Evolutionary conservation across 352 stramenopile genomes (phyloP).

Genomic region (Phytopythium helicoides): DNA sequence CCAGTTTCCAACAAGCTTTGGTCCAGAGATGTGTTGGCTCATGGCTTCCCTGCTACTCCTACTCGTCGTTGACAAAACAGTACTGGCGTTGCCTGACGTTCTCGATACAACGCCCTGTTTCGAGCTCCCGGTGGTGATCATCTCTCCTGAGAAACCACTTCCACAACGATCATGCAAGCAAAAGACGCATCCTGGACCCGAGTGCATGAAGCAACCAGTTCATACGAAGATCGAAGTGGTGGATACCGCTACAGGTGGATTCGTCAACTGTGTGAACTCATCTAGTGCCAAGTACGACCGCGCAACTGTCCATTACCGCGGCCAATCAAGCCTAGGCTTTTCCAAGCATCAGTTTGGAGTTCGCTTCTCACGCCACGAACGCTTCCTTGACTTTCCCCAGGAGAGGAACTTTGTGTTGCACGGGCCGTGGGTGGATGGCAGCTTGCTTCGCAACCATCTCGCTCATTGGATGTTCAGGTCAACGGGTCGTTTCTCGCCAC

Average conservation of each 20-base stretch:
- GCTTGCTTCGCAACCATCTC: slow-evolving; percentile 54
- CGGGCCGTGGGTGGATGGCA: slow-evolving; percentile 48
- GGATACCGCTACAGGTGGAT: slow-evolving; percentile 22
- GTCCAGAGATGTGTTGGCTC: too few species aligned
- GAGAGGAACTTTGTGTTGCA: slow-evolving; percentile 52
- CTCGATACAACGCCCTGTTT: too few species aligned
- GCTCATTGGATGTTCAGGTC: slow-evolving; percentile 51
- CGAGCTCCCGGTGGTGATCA: slow-evolving; percentile 6
- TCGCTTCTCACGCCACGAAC: slow-evolving; percentile 17
- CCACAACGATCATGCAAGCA: slow-evolving; percentile 31
- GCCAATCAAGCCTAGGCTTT: slow-evolving; percentile 52
- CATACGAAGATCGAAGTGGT: slow-evolving; percentile 35
- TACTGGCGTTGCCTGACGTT: too few species aligned
- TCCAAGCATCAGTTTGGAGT: slow-evolving; percentile 53
- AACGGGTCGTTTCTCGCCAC: slow-evolving; percentile 46
- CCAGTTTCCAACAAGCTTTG: too few species aligned
- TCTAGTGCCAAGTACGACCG: slow-evolving; percentile 10
- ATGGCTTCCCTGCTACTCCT: too few species aligned
- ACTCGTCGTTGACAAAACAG: too few species aligned
- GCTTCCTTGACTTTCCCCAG: slow-evolving; percentile 34
- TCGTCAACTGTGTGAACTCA: slow-evolving; percentile 38
- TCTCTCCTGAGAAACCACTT: background rate
- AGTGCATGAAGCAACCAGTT: slow-evolving; percentile 44
- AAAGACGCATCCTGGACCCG: slow-evolving; percentile 27
- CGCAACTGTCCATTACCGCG: slow-evolving; percentile 50